phyloP scores from a whole-genome alignment of 208 protist species.

The Trypanosoma vivax region DNA sequence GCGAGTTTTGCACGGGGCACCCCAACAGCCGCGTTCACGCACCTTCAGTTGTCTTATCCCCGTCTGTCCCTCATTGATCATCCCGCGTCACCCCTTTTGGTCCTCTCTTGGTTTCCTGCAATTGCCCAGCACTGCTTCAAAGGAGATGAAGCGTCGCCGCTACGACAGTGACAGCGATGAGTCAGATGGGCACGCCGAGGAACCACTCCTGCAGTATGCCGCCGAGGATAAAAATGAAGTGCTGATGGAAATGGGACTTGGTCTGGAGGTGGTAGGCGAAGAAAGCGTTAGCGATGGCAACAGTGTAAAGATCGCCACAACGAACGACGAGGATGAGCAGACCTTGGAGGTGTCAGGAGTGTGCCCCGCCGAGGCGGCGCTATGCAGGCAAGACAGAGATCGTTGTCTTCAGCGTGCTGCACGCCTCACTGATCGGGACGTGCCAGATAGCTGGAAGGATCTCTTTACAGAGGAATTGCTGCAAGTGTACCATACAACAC shows the following conservation, averaged over 20 bases:
- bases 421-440: conserved; percentile 25
- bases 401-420: no score
- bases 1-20: no score
- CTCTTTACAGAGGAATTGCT: conserved; percentile 57
- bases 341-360: background rate
- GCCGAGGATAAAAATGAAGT: conserved; percentile 16
- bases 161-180: conserved; percentile 79
- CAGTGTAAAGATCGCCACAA: background rate
- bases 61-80: background rate
- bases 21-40: no score
- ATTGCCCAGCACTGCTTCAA: no score
- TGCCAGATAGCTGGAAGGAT: conserved; percentile 46
- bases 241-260: conserved; percentile 29
- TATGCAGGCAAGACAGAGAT: background rate
- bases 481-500: conserved; percentile 33
- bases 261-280: conserved; percentile 9
- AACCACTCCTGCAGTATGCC: conserved; percentile 33
- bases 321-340: background rate
- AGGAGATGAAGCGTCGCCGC: conserved; percentile 47
- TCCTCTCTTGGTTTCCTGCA: background rate
- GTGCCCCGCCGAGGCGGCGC: background rate
- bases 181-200: conserved; percentile 14
- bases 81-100: background rate
- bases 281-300: background rate
- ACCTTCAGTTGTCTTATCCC: conserved; percentile 1